Conservation (phyloP, 2,329 filamentous ascomycete species). For the Penicillium glabrum region DNA sequence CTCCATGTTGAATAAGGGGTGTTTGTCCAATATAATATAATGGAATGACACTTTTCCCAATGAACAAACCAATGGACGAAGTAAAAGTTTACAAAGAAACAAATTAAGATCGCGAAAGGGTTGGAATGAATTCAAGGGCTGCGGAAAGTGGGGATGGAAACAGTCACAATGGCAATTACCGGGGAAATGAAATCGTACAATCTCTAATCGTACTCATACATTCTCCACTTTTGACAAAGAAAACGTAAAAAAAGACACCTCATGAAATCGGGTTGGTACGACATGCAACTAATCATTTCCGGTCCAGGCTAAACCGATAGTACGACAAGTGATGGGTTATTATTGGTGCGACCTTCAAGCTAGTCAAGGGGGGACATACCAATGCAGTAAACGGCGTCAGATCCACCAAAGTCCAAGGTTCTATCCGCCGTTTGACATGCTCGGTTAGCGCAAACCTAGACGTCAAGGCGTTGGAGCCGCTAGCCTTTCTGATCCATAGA, state of each 20-base stretch:
- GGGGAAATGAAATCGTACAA: constrained; percentile 1
- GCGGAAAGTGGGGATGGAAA: not conserved
- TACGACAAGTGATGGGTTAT: not conserved
- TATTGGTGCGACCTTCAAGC: not conserved
- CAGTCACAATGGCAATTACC: constrained; percentile 4
- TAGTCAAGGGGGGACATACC: not conserved
- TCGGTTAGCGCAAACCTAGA: not conserved
- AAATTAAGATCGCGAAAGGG: not conserved
- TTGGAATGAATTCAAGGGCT: not conserved
- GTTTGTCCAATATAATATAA: not conserved
- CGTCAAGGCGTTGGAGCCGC: not conserved
- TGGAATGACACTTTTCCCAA: too few relatives aligned
- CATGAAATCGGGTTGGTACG: not conserved
- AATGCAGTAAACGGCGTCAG: not conserved
- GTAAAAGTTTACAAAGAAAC: not conserved
- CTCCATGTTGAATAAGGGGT: constrained; percentile 20
- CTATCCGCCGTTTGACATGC: constrained; percentile 14
- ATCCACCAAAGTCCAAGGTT: constrained; percentile 2
- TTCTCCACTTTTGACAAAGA: not conserved
- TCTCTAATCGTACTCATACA: not conserved
- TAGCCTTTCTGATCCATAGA: constrained; percentile 5
- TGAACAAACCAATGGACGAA: not conserved
- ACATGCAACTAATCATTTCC: constrained; percentile 2
- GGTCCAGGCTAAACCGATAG: not conserved
- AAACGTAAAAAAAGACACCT: not conserved